These are phyloP conservation scores for Calonectria hongkongensis DNA, from an alignment of 2,329 filamentous ascomycete species.

Conservation along the genomic window DNA sequence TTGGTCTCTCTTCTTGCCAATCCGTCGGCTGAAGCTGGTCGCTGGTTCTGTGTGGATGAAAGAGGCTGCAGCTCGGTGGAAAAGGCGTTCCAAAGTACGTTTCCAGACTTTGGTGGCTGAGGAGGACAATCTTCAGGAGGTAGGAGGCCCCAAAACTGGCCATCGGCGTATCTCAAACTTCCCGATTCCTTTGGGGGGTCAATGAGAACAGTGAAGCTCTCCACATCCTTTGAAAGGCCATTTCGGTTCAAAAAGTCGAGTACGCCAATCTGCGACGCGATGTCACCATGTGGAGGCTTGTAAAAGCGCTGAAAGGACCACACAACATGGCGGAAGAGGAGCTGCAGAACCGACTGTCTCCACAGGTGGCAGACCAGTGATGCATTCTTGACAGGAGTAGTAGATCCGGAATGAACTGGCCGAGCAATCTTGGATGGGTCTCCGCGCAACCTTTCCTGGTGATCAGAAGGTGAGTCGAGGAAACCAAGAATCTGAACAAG, in stretches of 20 bases:
- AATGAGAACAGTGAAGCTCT: slow-evolving; percentile 65
- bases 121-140: slow-evolving; percentile 50
- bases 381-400: slow-evolving; percentile 70
- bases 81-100: slow-evolving; percentile 54
- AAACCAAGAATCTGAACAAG: slow-evolving; percentile 74
- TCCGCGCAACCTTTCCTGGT: slow-evolving; percentile 68
- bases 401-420: slow-evolving; percentile 41
- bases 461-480: slow-evolving; percentile 70
- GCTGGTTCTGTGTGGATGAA: not conserved
- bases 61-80: slow-evolving; percentile 32
- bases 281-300: slow-evolving; percentile 49
- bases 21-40: slow-evolving; percentile 17
- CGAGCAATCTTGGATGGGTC: slow-evolving; percentile 64
- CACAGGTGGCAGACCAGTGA: slow-evolving; percentile 73
- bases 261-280: slow-evolving; percentile 59
- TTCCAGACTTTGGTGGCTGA: slow-evolving; percentile 46
- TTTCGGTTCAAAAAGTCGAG: slow-evolving; percentile 63
- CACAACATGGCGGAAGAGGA: slow-evolving; percentile 74
- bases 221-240: slow-evolving; percentile 62
- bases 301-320: slow-evolving; percentile 62
- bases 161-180: slow-evolving; percentile 54
- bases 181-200: slow-evolving; percentile 53
- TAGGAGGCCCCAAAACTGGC: slow-evolving; percentile 56
- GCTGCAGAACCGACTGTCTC: slow-evolving; percentile 69
- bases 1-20: slow-evolving; percentile 45